These are phyloP conservation scores for Backusella mclennaniae DNA, from an alignment of 192 early-diverging fungal species.

Conservation along the genomic window DNA sequence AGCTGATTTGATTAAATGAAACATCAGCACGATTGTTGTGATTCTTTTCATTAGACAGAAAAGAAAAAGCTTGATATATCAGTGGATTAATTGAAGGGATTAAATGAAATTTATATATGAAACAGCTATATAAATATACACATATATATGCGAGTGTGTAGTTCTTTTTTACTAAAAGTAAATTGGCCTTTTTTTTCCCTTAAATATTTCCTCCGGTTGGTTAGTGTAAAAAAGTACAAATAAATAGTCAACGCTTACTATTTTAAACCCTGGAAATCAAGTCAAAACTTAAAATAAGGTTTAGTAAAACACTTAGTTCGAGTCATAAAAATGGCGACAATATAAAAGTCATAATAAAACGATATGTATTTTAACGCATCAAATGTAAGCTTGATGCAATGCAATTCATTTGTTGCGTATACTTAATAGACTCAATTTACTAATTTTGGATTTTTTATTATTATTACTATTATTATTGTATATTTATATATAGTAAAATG, in stretches of 20 bases:
- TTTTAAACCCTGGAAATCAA: not conserved
- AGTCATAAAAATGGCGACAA: not conserved
- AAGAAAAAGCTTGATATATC: not conserved
- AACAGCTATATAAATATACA: not conserved
- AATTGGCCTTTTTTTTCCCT: not conserved
- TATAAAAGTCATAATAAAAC: not conserved
- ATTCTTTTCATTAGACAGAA: not conserved
- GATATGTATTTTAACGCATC: not conserved
- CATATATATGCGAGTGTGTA: not conserved
- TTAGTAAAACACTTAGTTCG: not conserved
- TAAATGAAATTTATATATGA: not conserved
- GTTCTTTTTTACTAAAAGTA: not conserved
- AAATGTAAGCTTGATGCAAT: not conserved
- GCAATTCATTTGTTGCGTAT: not conserved
- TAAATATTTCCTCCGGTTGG: not conserved
- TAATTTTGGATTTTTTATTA: not conserved
- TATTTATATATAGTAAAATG: conserved; percentile 2
- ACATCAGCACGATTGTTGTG: not conserved
- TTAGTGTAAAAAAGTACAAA: not conserved
- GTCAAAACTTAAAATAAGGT: not conserved
- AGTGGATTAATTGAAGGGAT: not conserved
- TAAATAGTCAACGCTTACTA: not conserved
- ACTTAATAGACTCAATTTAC: not conserved
- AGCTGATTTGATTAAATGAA: not conserved
- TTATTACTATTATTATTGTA: not conserved